Evolutionary conservation across 139 green algal genomes (phyloP).

Genomic region (Edaphochlamys debaryana): DNA sequence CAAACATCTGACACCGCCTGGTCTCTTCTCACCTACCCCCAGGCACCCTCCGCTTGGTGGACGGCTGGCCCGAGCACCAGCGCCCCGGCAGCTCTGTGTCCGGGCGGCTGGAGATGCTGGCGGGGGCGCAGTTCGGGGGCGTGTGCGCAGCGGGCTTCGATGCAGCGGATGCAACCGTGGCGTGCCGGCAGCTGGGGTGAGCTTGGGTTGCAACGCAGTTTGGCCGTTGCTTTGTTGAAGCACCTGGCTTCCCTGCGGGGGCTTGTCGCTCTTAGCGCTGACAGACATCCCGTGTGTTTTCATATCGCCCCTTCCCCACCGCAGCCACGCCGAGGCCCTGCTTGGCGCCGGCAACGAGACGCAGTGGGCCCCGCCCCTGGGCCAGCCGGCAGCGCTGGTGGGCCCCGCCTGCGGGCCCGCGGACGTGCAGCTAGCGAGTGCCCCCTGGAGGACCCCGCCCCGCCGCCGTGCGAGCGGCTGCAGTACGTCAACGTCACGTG

Average conservation of each 20-base stretch:
- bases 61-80: neutral
- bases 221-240: neutral
- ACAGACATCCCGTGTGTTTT: no score
- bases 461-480: neutral
- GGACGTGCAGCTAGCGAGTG: neutral
- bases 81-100: neutral
- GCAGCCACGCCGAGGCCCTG: neutral
- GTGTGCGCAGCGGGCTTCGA: neutral
- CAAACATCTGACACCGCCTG: no score
- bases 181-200: neutral
- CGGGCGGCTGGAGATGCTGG: neutral
- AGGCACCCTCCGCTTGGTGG: neutral
- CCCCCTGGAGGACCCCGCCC: neutral
- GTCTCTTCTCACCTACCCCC: neutral
- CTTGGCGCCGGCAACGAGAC: neutral
- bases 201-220: neutral
- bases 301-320: neutral
- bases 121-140: neutral
- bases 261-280: no score
- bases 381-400: neutral
- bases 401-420: neutral
- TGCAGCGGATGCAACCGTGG: neutral
- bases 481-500: constrained; percentile 3
- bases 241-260: no score
- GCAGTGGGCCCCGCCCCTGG: neutral